Conservation (phyloP, 495 filamentous ascomycete genomes). For the Tuber melanosporum region DNA sequence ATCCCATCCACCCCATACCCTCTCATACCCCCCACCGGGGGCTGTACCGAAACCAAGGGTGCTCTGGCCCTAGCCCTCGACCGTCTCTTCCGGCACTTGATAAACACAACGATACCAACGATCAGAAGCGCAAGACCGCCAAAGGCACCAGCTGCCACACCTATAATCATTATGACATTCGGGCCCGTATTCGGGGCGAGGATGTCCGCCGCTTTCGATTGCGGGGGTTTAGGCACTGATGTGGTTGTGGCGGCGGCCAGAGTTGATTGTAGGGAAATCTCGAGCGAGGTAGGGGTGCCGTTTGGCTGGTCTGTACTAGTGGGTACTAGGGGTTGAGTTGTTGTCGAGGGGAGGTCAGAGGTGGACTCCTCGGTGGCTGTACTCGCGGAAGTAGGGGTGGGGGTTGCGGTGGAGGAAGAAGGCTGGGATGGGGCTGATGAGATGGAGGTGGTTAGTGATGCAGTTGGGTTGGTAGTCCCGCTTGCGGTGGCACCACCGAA, state of each 20-base stretch:
- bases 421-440: not conserved
- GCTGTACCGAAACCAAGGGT: not conserved
- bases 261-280: not conserved
- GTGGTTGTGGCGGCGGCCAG: slow-evolving; percentile 12
- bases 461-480: not conserved
- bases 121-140: slow-evolving; percentile 14
- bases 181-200: not conserved
- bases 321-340: not conserved
- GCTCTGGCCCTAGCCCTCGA: slow-evolving; percentile 3
- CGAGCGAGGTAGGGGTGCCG: not conserved
- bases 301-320: not conserved
- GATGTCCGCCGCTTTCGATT: not conserved
- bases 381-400: slow-evolving; percentile 1
- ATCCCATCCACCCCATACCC: slow-evolving; percentile 4
- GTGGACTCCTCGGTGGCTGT: not conserved
- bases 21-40: not conserved
- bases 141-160: slow-evolving; percentile 4
- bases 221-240: not conserved
- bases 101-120: slow-evolving; percentile 16
- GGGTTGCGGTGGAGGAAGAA: not conserved
- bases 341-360: not conserved
- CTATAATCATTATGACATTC: slow-evolving; percentile 11
- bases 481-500: slow-evolving; percentile 11
- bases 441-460: not conserved
- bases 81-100: slow-evolving; percentile 19